A percentile compares a stretch with the other conserved stretches of the same genome.
Evolutionary conservation across 768 basidiomycete species (phyloP).

Genomic region (Sistotremastrum suecicum): DNA sequence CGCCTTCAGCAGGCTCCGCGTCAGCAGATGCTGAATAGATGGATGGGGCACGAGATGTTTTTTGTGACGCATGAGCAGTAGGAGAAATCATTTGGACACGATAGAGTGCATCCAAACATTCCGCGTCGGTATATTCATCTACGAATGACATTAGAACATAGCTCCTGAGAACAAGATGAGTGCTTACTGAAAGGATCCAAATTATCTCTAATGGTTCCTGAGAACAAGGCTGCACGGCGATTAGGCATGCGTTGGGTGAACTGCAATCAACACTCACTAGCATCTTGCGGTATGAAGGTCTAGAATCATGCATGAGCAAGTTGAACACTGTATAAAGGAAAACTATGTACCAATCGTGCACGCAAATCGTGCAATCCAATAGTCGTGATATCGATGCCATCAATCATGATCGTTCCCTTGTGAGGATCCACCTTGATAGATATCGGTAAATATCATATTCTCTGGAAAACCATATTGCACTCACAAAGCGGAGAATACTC

Average conservation of each 20-base stretch:
- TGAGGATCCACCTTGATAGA: constrained; percentile 51
- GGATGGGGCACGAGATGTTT: constrained; percentile 33
- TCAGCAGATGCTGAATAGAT: constrained; percentile 31
- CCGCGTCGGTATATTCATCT: constrained; percentile 61
- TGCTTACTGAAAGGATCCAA: constrained; percentile 17
- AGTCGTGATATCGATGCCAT: constrained; percentile 76
- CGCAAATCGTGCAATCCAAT: constrained; percentile 78
- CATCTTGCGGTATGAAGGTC: constrained; percentile 28
- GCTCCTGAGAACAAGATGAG: no score
- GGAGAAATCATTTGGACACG: constrained; percentile 67
- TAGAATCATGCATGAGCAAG: constrained; percentile 7
- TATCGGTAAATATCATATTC: not conserved
- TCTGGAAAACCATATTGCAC: constrained; percentile 13
- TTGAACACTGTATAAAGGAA: constrained; percentile 9
- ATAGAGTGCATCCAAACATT: constrained; percentile 66
- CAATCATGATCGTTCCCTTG: constrained; percentile 63
- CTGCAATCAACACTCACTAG: not conserved
- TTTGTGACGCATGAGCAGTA: constrained; percentile 29
- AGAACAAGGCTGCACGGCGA: constrained; percentile 25
- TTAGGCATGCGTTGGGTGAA: no score
- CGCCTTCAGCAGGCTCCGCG: constrained; percentile 23
- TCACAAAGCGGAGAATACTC: constrained; percentile 70
- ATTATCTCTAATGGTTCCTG: constrained; percentile 15
- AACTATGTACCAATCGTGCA: constrained; percentile 21
- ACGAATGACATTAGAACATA: not conserved